phyloP scores from a whole-genome alignment of 148 eudicot species.

The Nyssa sinensis region DNA sequence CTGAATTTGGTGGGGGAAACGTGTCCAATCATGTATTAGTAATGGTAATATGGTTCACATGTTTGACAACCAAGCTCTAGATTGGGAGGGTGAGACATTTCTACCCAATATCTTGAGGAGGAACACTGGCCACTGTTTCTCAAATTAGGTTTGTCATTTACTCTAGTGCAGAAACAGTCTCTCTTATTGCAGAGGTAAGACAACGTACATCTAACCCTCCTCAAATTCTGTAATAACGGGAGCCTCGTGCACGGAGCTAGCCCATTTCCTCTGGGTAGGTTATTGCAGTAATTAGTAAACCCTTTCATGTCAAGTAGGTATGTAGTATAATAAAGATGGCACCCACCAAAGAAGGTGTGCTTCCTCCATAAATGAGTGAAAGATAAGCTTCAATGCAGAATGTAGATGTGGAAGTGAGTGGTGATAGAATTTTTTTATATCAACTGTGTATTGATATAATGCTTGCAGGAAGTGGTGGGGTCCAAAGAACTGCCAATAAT shows the following conservation, averaged over 20 bases:
- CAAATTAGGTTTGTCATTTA: not conserved
- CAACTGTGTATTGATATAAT: not conserved
- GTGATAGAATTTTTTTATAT: constrained; percentile 8
- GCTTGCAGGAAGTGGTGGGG: constrained; percentile 16
- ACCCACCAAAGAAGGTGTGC: constrained; percentile 13
- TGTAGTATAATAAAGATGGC: constrained; percentile 6
- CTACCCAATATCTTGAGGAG: not conserved
- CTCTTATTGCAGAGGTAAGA: no score
- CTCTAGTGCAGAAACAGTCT: no score
- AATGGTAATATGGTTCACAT: not conserved
- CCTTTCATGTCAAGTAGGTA: constrained; percentile 21
- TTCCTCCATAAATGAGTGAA: constrained; percentile 12
- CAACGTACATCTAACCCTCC: no score
- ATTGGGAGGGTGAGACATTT: not conserved
- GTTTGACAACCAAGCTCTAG: not conserved
- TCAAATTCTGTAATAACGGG: no score
- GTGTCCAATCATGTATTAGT: not conserved
- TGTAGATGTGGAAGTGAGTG: constrained; percentile 14
- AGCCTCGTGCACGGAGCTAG: no score
- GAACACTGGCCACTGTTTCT: not conserved
- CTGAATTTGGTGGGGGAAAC: not conserved
- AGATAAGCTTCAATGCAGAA: constrained; percentile 4
- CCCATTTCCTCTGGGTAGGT: not conserved
- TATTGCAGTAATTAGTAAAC: not conserved
- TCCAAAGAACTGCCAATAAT: constrained; percentile 17